These are phyloP conservation scores for Candida montana DNA, from an alignment of 805 yeast species.

Conservation along the genomic window DNA sequence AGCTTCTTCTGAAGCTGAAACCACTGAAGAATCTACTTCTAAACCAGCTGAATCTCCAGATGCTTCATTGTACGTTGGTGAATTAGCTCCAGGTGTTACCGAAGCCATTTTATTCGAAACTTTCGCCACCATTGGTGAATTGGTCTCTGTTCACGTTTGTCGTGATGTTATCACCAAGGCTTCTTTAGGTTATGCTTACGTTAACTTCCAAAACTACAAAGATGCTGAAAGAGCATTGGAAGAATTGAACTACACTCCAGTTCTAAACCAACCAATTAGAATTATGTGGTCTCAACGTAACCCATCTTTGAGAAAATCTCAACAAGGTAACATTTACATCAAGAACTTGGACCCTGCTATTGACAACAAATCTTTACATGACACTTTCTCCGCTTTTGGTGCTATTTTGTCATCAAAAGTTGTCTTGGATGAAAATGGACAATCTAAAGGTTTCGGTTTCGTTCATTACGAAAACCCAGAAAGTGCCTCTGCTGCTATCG, in stretches of 20 bases:
- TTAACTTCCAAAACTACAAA: conserved; percentile 82
- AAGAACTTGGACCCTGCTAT: conserved; percentile 97
- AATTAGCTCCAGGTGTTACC: conserved; percentile 84
- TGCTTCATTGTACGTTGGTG: conserved; percentile 96
- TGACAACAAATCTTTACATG: conserved; percentile 98
- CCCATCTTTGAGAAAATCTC: conserved; percentile 90
- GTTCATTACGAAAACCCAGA: conserved; percentile 93
- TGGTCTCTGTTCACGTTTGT: conserved; percentile 95
- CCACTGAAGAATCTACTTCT: conserved; percentile 46
- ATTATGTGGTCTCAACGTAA: conserved; percentile 99
- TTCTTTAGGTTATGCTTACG: conserved; percentile 97
- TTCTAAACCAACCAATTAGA: conserved; percentile 96
- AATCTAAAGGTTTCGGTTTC: conserved; percentile 93
- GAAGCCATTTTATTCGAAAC: conserved; percentile 94
- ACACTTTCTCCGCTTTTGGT: conserved; percentile 96
- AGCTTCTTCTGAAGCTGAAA: conserved; percentile 25
- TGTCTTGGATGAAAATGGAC: conserved; percentile 88
- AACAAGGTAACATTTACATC: conserved; percentile 95
- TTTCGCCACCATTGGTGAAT: conserved; percentile 92
- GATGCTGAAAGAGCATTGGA: conserved; percentile 95
- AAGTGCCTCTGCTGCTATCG: conserved; percentile 92
- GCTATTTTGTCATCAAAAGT: conserved; percentile 94
- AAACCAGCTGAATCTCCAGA: conserved; percentile 43
- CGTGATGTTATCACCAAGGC: conserved; percentile 97
- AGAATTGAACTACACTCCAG: conserved; percentile 87